Evolutionary conservation across 1,139 yeast genomes (phyloP), one percentile per base, ranked within the genome.

Genomic region (Hyphopichia buzzinii): DNA sequence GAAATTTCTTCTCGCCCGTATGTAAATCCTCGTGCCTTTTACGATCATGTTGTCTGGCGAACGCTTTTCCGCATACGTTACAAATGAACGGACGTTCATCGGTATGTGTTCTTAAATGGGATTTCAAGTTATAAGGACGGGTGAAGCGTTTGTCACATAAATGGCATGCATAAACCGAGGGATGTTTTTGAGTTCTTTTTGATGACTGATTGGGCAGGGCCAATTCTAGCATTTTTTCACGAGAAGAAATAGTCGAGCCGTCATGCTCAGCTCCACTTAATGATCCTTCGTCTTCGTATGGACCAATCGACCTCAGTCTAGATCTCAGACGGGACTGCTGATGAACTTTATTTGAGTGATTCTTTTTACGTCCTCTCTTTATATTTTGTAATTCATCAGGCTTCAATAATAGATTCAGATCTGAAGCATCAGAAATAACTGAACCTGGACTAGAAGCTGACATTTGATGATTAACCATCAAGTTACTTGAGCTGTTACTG

Each of bases 1-100:
- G 88, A 55, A 78, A 92, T 52, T 84, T 77, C 67, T 88, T 90
- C 57, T 86, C 92, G 3, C 97, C 97, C 6, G 89, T 73, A 57
- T 92, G 98, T 40, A 92, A 68, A 43, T 88, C 95, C 55, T 90
- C 97, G 55, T 92, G 98, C 30, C 98, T 74, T 55, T 88, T 89
- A 29, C 95, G 68, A 60, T 92, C 98, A 54, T 92, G 97, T 54
- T 89, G 96, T 40, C 98, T 68, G 1, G 97, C 97, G 73, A 92
- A 92, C 3, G 96, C 92, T 59, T 89, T 88, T 7, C 94, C 94
- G 62, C 98, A 92, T 5, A 84, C 77, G 12, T 78, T 72, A 63
- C 98, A 92, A 17, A 80, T 74, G 55, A 81, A 92, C 4, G 98
- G 98, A 41, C 95, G 70, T 55, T 92, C 97, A 55, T 89, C 90